Evolutionary conservation across 2,329 filamentous ascomycete species (phyloP), one percentile per base, ranked within the genome.

Genomic region (Alternaria consortialis): DNA sequence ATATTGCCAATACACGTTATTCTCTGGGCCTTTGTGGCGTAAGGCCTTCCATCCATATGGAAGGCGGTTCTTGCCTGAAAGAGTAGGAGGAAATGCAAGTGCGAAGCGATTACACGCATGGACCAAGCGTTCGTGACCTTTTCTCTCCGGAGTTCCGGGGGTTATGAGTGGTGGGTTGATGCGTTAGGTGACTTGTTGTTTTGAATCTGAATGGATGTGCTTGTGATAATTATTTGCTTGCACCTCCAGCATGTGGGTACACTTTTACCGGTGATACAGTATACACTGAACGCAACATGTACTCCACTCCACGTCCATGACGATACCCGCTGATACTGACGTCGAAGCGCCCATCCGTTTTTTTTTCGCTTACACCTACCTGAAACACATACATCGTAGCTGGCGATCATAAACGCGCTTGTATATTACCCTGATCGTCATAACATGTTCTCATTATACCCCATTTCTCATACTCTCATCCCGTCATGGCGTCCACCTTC

Each of bases 1-100:
- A 50, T 37, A 50, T 36, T 50, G 46, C 32, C 32, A 25, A 50
- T 50, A 37, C 46, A 50, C 12, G 29, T 36, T 50, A 50, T 50
- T 29, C 42, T 46, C 15, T 46, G 15, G 15, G 42, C 15, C 25
- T 32, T 32, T 32, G 9, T 32, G 8, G 31, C 31, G 31, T 20
- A 20, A 20, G 20, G 20, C 20, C 20, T 20, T 20, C 20, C 20
- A 2, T 20, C 20, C 20, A 20, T 20, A 20, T 20, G 20, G 20
- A 20, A 20, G 20, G 20, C 20, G 20, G 20, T 20, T 20, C 20
- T 20, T 20, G 20, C 6, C 31, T 32, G 31, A 11, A 32, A 32
- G 9, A 11, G 42, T 8, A 15, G 25, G n/a, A 29, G 15, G 25
- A 1, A 17, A 46, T 7, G 20, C 27, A 13, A 25, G 20, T 13